phyloP scores from a whole-genome alignment of 2,329 filamentous ascomycete species.

The Trichoderma sp. region DNA sequence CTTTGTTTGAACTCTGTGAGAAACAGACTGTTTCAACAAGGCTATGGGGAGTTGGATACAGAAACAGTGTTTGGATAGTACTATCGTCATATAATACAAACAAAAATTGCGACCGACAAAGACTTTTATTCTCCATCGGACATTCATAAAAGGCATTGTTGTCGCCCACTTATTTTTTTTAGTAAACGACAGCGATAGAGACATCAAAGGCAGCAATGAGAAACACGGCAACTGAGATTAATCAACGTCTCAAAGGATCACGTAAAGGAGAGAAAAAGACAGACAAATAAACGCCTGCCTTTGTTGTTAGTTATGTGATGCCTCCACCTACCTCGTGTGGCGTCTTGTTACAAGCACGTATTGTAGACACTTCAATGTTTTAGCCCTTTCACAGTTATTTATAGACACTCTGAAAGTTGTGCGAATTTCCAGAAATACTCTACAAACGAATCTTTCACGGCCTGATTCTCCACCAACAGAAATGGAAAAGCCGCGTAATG shows the following conservation, averaged over 20 bases:
- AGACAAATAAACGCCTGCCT: not conserved
- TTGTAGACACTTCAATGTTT: no score
- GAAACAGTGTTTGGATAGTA: not conserved
- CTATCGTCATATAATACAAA: not conserved
- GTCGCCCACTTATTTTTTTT: no score
- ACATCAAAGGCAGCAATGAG: not conserved
- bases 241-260: not conserved
- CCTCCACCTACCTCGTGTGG: no score
- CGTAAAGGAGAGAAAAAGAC: not conserved
- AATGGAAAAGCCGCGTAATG: no score
- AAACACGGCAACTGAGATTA: not conserved
- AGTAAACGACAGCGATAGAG: no score
- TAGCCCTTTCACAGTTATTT: no score
- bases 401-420: no score
- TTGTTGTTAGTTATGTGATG: not conserved
- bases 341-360: no score
- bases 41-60: not conserved
- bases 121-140: not conserved
- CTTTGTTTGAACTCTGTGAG: not conserved
- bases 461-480: no score
- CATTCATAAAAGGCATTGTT: no score
- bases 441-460: no score
- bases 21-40: not conserved
- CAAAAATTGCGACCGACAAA: not conserved
- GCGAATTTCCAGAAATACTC: no score